Base-by-base conservation (phyloP, 495 filamentous ascomycete genomes). In the Lophiostoma macrostomum region DNA sequence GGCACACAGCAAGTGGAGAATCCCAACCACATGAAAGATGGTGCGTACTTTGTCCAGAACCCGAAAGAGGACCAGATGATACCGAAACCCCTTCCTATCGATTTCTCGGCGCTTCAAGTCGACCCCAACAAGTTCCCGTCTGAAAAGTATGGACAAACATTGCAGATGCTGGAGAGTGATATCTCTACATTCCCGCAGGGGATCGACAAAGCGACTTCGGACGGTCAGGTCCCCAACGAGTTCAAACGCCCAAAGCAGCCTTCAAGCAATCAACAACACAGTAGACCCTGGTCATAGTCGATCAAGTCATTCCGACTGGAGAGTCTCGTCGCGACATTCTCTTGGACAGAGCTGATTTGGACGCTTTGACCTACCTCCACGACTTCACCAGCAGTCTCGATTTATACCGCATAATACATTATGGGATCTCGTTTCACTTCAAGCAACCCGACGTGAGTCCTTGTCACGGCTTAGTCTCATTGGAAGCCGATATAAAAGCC, bases 51-150 rank as follows among this genome's bases (percentile, higher is more conserved):
- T 23, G 36, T 50, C 16, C 14, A 58, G 39, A 51, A 31, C 12
- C 37, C 37, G 5, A 10, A 16, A 22, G 14, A 30, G 1, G 45
- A 56, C 7, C 1, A 10, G 13, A 19, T 28, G 0, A 18, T 51
- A 2, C 54, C 54, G 16, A 41, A 51, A 14, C 1, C 46, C 22
- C 44, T 58, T 23, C 38, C 36, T 4, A 58, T 58, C 14, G 38
- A 58, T 12, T 18, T 35, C 4, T 22, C 45, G 6, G 6, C 36
- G 3, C 23, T 58, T 20, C 37, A 58, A 13, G 54, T 58, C 16
- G 54, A 58, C 25, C 36, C 39, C 18, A n/a, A 19, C n/a, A 47
- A 27, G 11, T 30, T 51, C 13, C 54, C 54, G 18, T 58, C 54
- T 1, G 14, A 45, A 30, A 16, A 12, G 3, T 58, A 58, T 24